Evolutionary conservation across 768 basidiomycete genomes (phyloP).

Genomic region (Kwoniella mangroviensis): DNA sequence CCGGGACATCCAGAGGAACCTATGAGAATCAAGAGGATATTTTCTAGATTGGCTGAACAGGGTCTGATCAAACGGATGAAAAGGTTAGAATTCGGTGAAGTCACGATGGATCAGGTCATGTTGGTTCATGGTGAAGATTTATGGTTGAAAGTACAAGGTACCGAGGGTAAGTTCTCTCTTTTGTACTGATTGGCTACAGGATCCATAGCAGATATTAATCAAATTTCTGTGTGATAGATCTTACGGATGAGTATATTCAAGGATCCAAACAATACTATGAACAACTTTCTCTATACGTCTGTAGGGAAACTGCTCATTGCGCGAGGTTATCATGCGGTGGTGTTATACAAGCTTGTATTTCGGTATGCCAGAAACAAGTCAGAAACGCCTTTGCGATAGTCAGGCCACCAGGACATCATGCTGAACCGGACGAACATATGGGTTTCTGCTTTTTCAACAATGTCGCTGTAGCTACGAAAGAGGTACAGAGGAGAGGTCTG

Average conservation of each 20-base stretch:
- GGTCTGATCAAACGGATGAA: constrained; percentile 74
- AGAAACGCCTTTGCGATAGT: constrained; percentile 93
- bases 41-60: constrained; percentile 66
- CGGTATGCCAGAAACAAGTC: constrained; percentile 79
- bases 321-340: constrained; percentile 92
- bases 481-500: constrained; percentile 71
- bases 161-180: too few relatives aligned
- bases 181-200: too few relatives aligned
- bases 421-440: constrained; percentile 97
- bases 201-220: too few relatives aligned
- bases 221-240: constrained; percentile 62
- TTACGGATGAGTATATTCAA: constrained; percentile 74
- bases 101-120: constrained; percentile 75
- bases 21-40: constrained; percentile 77
- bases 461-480: constrained; percentile 86
- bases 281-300: constrained; percentile 88
- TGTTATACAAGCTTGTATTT: constrained; percentile 84
- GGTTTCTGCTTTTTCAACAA: constrained; percentile 99
- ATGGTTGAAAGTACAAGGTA: constrained; percentile 85
- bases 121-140: constrained; percentile 89
- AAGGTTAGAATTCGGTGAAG: constrained; percentile 74
- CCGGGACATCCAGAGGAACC: constrained; percentile 73
- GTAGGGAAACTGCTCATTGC: constrained; percentile 77
- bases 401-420: constrained; percentile 96
- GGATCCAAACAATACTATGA: constrained; percentile 85